Percentiles rank a stretch among this genome's conserved stretches.
Evolutionary conservation across 2,329 filamentous ascomycete genomes (phyloP).

Genomic region (Pseudogymnoascus sp.): DNA sequence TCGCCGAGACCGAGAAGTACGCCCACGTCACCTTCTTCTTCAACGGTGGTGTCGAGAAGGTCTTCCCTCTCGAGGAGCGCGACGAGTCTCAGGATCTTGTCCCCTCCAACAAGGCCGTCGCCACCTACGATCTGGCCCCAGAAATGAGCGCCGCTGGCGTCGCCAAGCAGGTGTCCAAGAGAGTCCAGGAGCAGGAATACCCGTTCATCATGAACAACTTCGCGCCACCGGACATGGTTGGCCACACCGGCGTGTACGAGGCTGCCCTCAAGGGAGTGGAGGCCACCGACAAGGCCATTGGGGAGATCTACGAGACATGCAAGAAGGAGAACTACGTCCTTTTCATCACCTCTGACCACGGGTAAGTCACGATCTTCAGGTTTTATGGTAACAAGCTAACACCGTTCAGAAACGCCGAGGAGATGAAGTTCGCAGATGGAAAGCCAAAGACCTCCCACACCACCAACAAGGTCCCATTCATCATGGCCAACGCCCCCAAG

Average conservation of each 20-base stretch:
- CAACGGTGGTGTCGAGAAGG: conserved; percentile 97
- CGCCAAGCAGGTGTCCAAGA: conserved; percentile 80
- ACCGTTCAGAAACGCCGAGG: conserved; percentile 69
- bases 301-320: conserved; percentile 84
- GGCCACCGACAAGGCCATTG: conserved; percentile 90
- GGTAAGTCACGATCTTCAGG: conserved; percentile 38
- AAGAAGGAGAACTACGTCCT: conserved; percentile 88
- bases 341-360: conserved; percentile 94
- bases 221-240: conserved; percentile 97
- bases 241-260: conserved; percentile 95
- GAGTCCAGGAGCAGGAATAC: conserved; percentile 75
- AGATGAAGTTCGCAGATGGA: conserved; percentile 95
- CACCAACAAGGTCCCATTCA: conserved; percentile 92
- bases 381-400: conserved; percentile 17
- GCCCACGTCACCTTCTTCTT: conserved; percentile 99
- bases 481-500: conserved; percentile 94
- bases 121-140: conserved; percentile 90
- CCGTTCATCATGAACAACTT: conserved; percentile 99
- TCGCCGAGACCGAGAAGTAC: conserved; percentile 99
- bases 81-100: conserved; percentile 74
- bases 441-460: conserved; percentile 98
- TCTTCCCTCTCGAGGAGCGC: conserved; percentile 82
- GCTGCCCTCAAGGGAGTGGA: conserved; percentile 78
- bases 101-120: conserved; percentile 77
- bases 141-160: conserved; percentile 93